These are phyloP conservation scores for Trifolium pratense DNA, from an alignment of 306 rosid genomes.

Conservation along the genomic window DNA sequence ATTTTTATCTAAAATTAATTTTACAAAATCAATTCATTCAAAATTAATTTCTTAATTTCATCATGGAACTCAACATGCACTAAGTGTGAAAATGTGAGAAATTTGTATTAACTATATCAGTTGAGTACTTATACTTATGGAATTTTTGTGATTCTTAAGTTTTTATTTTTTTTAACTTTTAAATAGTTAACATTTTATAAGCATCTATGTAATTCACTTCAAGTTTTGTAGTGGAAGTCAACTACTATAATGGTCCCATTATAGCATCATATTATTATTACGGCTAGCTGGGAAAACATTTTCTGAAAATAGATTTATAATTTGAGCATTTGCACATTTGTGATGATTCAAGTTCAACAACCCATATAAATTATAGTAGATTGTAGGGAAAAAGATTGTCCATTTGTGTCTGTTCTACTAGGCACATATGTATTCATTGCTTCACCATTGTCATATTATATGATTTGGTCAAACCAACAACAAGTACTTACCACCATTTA, in stretches of 20 bases:
- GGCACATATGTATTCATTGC: neutral
- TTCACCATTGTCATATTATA: neutral
- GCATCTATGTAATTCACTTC: neutral
- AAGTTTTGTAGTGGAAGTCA: constrained; percentile 15
- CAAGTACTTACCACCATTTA: neutral
- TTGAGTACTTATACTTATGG: too few species aligned
- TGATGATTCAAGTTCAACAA: constrained; percentile 35
- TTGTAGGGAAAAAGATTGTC: constrained; percentile 39
- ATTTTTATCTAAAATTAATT: too few species aligned
- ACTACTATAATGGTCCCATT: neutral
- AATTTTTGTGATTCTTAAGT: too few species aligned
- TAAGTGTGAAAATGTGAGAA: too few species aligned
- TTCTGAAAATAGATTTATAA: neutral
- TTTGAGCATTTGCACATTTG: constrained; percentile 4
- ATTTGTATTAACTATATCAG: too few species aligned
- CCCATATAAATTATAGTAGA: constrained; percentile 40
- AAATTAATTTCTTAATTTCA: too few species aligned
- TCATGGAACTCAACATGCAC: too few species aligned
- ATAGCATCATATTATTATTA: constrained; percentile 12
- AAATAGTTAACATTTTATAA: neutral
- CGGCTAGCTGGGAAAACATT: constrained; percentile 18
- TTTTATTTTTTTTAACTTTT: neutral
- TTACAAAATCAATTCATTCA: too few species aligned
- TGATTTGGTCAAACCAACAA: neutral
- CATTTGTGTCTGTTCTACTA: constrained; percentile 12